Evolutionary conservation across 2,329 filamentous ascomycete species (phyloP), one percentile per base, ranked within the genome.

Genomic region (Diplocarpon rosae): DNA sequence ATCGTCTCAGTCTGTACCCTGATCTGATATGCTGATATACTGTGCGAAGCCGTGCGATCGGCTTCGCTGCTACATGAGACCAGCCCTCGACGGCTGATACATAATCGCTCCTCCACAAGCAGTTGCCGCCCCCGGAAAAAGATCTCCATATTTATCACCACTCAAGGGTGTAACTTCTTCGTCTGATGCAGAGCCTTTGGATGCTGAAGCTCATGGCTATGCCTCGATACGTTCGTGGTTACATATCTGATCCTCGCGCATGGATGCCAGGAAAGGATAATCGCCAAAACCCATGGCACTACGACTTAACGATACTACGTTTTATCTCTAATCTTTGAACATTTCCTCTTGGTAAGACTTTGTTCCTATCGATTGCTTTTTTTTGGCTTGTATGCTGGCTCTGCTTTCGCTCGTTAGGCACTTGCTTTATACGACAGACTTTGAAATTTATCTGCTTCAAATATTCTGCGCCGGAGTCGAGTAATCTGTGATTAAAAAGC

Each of bases 1-100:
- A 36, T 33, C 0, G 28, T 52, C 12, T 46, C 42, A 2, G 33
- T 52, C 13, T 49, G 43, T 12, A 42, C 45, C n/a, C 50, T 45
- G 8, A 43, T 46, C 13, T 24, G 16, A 7, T 46, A 46, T 14
- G 47, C 47, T 3, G 40, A 46, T 17, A 24, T 49, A 10, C 33
- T 44, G 5, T 49, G 47, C 24, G 37, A 24, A 46, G 7, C 33
- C 42, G 5, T 49, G 47, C 24, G 37, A 44, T 13, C 40, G 49
- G 5, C 28, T 42, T 1, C 28, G 43, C 0, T 46, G 39, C 39
- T 46, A 49, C 35, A 38, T 49, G 39, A 33, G 28, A 9, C 30
- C 30, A 32, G 30, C 30, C n/a, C 30, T 32, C 11, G 30, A 32
- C 3, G 30, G 30, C 30, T 32, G 4, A 14, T 32, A 32, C 30